These are phyloP conservation scores for Kodamaea arcana DNA, from an alignment of 1,139 yeast species.

Conservation along the genomic window DNA sequence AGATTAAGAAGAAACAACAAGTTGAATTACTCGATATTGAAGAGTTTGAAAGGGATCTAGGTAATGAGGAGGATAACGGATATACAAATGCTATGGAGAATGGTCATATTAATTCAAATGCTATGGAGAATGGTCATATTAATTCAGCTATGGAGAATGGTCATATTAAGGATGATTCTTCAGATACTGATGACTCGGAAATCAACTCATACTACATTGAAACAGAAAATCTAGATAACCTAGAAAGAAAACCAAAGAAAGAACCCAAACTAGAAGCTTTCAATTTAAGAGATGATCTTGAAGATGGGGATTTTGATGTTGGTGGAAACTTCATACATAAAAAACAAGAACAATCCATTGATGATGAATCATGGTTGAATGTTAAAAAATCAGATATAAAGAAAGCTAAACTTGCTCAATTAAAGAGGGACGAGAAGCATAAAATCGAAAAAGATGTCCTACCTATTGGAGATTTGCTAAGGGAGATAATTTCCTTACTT, in stretches of 20 bases:
- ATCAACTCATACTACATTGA: slow-evolving; percentile 5
- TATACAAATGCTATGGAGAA: no score
- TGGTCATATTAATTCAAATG: no score
- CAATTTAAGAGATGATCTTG: slow-evolving; percentile 52
- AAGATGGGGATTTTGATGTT: slow-evolving; percentile 58
- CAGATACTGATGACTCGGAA: slow-evolving; percentile 4
- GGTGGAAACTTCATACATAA: slow-evolving; percentile 57
- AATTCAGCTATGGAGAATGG: slow-evolving; percentile 8
- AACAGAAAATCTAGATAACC: slow-evolving; percentile 6
- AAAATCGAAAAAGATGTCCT: slow-evolving; percentile 9
- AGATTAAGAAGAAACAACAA: slow-evolving; percentile 1
- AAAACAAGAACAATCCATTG: slow-evolving; percentile 27
- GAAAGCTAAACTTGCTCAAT: slow-evolving; percentile 44
- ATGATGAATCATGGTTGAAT: slow-evolving; percentile 48
- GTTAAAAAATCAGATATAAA: slow-evolving; percentile 43
- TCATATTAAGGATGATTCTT: slow-evolving; percentile 4
- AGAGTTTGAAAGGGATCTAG: slow-evolving; percentile 19
- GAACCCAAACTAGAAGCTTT: slow-evolving; percentile 48
- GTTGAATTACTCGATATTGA: slow-evolving; percentile 31
- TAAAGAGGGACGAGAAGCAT: slow-evolving; percentile 16
- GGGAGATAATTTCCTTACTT: slow-evolving; percentile 35
- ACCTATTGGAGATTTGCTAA: slow-evolving; percentile 19
- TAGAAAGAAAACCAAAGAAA: slow-evolving; percentile 3
- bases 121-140: no score
- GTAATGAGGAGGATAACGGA: slow-evolving; percentile 7